Evolutionary conservation across 805 yeast genomes (phyloP), one percentile per base, ranked within the genome.

Genomic region (Nakazawaea ernobii): DNA sequence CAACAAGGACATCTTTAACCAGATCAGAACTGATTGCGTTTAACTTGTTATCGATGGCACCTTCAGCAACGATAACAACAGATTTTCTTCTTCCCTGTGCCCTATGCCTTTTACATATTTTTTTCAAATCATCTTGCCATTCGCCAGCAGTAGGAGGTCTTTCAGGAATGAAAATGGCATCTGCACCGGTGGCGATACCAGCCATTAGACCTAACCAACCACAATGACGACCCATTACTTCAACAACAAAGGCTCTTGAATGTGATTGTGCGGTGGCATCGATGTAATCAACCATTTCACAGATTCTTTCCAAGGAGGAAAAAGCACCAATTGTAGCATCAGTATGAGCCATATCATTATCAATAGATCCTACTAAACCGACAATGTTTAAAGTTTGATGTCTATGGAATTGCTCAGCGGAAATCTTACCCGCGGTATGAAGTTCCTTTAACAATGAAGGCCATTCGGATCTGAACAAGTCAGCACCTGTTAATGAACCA

Each of bases 171-270:
- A 94, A 84, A 50, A 90, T 85, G 64, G 81, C 90, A 69, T 94
- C 99, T 2, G 99, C 98, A 59, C 94, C 86, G 28, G 97, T 88
- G 39, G 98, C 90, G 52, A 92, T 84, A 61, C 98, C 99, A 4
- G 99, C 95, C 94, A 90, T 91, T 56, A 94, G 72, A 1, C 95
- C 98, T 58, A 94, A 77, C 99, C 99, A 94, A 53, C 99, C 99
- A 74, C 99, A 94, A 66, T 94, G 97, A 62, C 99, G 82, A 52
- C 99, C 99, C 99, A 94, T 94, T 36, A 94, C 99, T 66, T 94
- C 99, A 50, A 94, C 86, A 39, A 94, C 97, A 65, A 94, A 94
- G 7, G 99, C 99, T 61, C 99, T 80, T 11, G 96, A 88, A 66
- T 94, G 99, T 2, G 98, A 92, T 55, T 86, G 80, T 14, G 99